Evolutionary conservation across 371 early-diverging fungal genomes (phyloP), one percentile per base, ranked within the genome.

Genomic region (Mucor lusitanicus): DNA sequence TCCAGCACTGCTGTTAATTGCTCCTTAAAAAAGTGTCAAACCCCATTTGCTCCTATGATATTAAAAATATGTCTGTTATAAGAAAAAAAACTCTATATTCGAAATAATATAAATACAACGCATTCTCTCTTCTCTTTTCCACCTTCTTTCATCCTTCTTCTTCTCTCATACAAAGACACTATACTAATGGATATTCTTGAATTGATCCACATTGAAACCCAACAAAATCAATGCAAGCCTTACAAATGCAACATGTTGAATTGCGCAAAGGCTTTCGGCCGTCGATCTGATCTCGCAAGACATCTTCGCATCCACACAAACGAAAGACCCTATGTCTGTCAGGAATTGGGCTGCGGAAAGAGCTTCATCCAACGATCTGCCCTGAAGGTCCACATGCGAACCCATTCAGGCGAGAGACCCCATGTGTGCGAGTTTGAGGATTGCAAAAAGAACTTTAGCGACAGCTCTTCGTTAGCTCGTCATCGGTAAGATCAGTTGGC

Each of bases 351-450:
- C 35, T 91, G 91, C 70, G 79, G 81, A 59, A 91, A 91, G 76
- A 83, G 86, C 54, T 91, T 91, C 62, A 87, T 90, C 70, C 91
- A 91, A 59, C 77, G 88, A 28, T 91, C 91, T 1, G 91, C 91
- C n/a, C 76, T 91, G 53, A 90, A 87, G 2, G 90, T 90, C 19
- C 92, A 91, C 69, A 71, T 81, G 48, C 83, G 91, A 67, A 91
- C 91, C 0, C 91, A 91, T 72, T 83, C 90, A 19, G 91, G 91
- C 28, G 92, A 90, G 73, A 77, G 87, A 53, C 91, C 91, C 23
- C 91, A 91, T 73, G 63, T 78, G 46, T 91, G 91, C 63, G 84
- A 87, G 72, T 77, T 80, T 19, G 78, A 79, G 28, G 74, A 76
- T 23, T 87, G 87, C 62, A 75, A 76, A 27, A 84, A 83, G 67